These are phyloP conservation scores for Eleusine indica DNA, from an alignment of 176 grass and related monocot species.

Conservation along the genomic window DNA sequence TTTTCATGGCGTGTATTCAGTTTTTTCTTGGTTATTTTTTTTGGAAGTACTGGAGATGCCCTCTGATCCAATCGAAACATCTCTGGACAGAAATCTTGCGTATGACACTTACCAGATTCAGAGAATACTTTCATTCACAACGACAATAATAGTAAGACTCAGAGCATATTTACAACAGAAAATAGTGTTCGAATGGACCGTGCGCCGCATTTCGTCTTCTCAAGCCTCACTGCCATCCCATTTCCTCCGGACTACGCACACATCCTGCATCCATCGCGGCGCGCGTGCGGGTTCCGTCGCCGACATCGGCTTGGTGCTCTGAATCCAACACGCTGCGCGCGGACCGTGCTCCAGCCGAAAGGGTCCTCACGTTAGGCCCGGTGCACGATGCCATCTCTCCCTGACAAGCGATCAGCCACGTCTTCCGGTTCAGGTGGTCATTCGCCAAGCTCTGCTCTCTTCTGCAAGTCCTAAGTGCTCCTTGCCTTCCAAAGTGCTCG, in stretches of 20 bases:
- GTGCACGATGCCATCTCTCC: background rate
- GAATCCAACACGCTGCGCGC: background rate
- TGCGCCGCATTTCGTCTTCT: background rate
- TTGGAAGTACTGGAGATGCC: too few species aligned
- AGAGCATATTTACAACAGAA: background rate
- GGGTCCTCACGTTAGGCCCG: conserved; percentile 23
- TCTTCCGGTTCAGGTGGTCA: background rate
- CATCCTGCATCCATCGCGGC: background rate
- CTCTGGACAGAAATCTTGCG: too few species aligned
- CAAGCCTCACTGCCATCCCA: background rate
- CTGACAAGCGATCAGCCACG: background rate
- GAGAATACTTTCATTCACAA: too few species aligned
- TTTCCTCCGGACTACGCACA: background rate
- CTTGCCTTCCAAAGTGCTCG: conserved; percentile 29
- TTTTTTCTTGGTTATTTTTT: too few species aligned
- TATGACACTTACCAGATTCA: too few species aligned
- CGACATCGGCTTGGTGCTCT: background rate
- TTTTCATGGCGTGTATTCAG: too few species aligned
- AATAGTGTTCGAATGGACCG: background rate
- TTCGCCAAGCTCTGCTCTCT: background rate
- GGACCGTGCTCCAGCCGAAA: background rate
- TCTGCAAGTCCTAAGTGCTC: conserved; percentile 2
- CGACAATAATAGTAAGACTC: background rate
- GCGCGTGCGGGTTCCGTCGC: background rate
- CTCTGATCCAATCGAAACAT: too few species aligned